phyloP scores from a whole-genome alignment of 108 stramenopile species.

The Seminavis robusta region DNA sequence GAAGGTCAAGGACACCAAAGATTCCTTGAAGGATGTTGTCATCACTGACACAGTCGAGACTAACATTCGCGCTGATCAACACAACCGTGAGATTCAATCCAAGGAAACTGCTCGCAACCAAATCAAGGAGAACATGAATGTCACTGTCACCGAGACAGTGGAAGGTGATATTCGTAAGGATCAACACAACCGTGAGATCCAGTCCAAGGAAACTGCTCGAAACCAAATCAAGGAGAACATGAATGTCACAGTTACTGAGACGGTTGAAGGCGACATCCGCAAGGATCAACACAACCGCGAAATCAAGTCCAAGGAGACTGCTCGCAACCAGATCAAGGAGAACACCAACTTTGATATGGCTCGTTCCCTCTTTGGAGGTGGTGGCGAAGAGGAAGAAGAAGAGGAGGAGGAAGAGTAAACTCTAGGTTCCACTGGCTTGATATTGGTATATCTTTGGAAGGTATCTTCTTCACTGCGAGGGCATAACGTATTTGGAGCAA shows the following conservation, averaged over 20 bases:
- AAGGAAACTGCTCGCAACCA: too few species aligned
- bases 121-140: slow-evolving; percentile 21
- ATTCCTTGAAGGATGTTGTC: slow-evolving; percentile 12
- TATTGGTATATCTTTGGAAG: too few species aligned
- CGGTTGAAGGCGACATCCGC: slow-evolving; percentile 21
- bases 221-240: slow-evolving; percentile 24
- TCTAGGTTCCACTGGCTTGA: too few species aligned
- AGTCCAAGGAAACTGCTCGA: slow-evolving; percentile 22
- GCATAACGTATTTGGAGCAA: too few species aligned
- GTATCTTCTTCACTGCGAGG: too few species aligned
- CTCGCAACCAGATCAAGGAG: slow-evolving; percentile 18
- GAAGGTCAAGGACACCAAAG: too few species aligned
- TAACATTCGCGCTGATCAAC: slow-evolving; percentile 9
- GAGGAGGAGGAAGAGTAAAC: slow-evolving; percentile 18
- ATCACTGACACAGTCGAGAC: slow-evolving; percentile 31
- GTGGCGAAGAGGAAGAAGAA: slow-evolving; percentile 7
- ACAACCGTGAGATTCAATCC: slow-evolving; percentile 17
- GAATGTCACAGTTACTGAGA: too few species aligned
- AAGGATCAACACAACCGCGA: slow-evolving; percentile 23
- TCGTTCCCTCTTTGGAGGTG: slow-evolving; percentile 26
- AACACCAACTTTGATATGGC: slow-evolving; percentile 35
- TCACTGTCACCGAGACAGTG: too few species aligned
- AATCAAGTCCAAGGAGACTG: slow-evolving; percentile 22
- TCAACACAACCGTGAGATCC: slow-evolving; percentile 17
- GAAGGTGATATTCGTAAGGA: too few species aligned